Conservation (phyloP, 495 filamentous ascomycete species). For the Viridothelium virens region DNA sequence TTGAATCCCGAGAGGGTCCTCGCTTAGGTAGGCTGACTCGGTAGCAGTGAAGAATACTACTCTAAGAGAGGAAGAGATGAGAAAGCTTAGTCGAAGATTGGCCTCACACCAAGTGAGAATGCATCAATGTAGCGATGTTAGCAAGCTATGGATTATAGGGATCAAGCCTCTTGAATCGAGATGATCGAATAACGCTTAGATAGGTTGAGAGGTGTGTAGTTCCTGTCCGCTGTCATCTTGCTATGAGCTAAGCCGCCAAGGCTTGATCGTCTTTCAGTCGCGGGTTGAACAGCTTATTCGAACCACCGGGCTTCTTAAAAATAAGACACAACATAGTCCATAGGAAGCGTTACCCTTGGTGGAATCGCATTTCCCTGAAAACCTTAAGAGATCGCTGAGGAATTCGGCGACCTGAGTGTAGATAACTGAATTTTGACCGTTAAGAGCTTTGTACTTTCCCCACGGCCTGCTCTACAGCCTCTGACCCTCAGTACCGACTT, state of each 20-base stretch:
- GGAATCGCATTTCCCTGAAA: no score
- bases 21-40: neutral
- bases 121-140: neutral
- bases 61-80: slow-evolving; percentile 19
- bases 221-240: no score
- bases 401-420: no score
- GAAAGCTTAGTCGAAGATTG: slow-evolving; percentile 6
- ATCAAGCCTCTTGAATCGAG: neutral
- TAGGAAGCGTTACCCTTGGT: no score
- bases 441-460: neutral
- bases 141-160: neutral
- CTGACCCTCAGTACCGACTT: slow-evolving; percentile 50
- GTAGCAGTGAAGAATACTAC: slow-evolving; percentile 16
- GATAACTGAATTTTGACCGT: neutral
- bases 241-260: no score
- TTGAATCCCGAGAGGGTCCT: neutral
- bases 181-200: no score
- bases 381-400: no score
- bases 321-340: no score
- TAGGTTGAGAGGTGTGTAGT: no score
- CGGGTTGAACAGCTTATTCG: no score
- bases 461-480: neutral
- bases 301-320: no score
- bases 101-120: neutral
- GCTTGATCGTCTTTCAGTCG: no score